Evolutionary conservation across 495 filamentous ascomycete species (phyloP).

Genomic region (Chaetomium cochliodes): DNA sequence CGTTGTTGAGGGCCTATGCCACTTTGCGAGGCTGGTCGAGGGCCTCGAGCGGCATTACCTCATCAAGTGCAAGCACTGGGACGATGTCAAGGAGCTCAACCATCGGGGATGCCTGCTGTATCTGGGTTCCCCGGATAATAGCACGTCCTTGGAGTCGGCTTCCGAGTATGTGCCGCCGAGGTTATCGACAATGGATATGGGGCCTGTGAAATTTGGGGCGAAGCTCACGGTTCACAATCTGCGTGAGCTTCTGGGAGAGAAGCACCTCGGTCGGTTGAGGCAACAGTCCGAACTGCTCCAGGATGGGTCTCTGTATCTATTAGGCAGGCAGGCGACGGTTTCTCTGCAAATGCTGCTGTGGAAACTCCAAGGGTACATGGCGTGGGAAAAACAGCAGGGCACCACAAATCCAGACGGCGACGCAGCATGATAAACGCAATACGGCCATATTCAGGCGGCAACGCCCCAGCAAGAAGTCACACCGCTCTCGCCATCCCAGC

Average conservation of each 20-base stretch:
- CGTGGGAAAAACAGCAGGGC: slow-evolving; percentile 13
- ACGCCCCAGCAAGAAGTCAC: not conserved
- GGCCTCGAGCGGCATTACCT: slow-evolving; percentile 36
- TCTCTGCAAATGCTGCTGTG: slow-evolving; percentile 60
- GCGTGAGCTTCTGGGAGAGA: slow-evolving; percentile 41
- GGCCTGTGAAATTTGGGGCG: slow-evolving; percentile 21
- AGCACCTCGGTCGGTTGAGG: slow-evolving; percentile 34
- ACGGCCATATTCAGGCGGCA: not conserved
- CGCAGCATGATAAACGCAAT: not conserved
- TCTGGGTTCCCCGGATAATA: slow-evolving; percentile 29
- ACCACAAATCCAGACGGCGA: not conserved
- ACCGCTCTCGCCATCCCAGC: too few relatives aligned
- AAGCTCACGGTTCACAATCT: slow-evolving; percentile 47
- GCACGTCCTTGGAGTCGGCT: not conserved
- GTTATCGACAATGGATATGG: slow-evolving; percentile 35
- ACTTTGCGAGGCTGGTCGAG: slow-evolving; percentile 32
- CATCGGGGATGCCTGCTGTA: slow-evolving; percentile 42
- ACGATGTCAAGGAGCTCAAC: slow-evolving; percentile 32
- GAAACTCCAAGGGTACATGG: slow-evolving; percentile 64
- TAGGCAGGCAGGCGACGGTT: slow-evolving; percentile 47
- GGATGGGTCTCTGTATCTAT: slow-evolving; percentile 41
- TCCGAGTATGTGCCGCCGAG: slow-evolving; percentile 21
- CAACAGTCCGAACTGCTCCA: slow-evolving; percentile 31
- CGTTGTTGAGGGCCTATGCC: slow-evolving; percentile 43
- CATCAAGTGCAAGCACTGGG: slow-evolving; percentile 37